Percentiles rank a stretch among this genome's conserved stretches.
phyloP scores from a whole-genome alignment of 257 asterid species.

The Lavandula angustifolia region DNA sequence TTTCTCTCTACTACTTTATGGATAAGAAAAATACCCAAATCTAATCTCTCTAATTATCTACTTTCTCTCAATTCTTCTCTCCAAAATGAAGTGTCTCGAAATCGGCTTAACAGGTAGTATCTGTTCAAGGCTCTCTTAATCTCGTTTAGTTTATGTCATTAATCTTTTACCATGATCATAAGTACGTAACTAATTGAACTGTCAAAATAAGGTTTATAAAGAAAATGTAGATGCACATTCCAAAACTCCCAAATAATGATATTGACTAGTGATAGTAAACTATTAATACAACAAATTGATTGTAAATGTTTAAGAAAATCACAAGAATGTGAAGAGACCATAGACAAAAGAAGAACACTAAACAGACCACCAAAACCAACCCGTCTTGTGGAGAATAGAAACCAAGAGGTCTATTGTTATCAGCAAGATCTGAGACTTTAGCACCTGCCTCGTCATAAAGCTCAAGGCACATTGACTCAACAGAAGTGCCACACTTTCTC shows the following conservation, averaged over 20 bases:
- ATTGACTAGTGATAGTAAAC: no score
- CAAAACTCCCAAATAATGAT: neutral
- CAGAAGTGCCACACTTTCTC: constrained; percentile 92
- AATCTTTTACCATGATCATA: neutral
- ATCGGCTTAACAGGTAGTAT: no score
- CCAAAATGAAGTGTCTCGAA: no score
- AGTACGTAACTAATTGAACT: constrained; percentile 9
- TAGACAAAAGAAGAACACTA: constrained; percentile 1
- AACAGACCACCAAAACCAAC: constrained; percentile 41
- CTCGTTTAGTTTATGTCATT: neutral
- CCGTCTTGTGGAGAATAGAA: constrained; percentile 87
- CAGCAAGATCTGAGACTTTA: constrained; percentile 60
- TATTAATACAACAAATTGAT: no score
- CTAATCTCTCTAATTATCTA: no score
- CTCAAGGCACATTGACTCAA: constrained; percentile 75
- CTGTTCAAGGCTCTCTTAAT: no score
- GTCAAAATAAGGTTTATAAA: neutral
- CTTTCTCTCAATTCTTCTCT: no score
- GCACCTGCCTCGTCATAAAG: constrained; percentile 76
- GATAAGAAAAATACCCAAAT: no score
- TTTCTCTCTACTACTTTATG: no score
- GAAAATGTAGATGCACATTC: neutral
- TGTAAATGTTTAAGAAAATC: neutral
- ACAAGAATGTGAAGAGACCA: neutral
- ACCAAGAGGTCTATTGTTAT: constrained; percentile 67